Base-by-base conservation (phyloP, 768 basidiomycete genomes). In the Russula foetens region DNA sequence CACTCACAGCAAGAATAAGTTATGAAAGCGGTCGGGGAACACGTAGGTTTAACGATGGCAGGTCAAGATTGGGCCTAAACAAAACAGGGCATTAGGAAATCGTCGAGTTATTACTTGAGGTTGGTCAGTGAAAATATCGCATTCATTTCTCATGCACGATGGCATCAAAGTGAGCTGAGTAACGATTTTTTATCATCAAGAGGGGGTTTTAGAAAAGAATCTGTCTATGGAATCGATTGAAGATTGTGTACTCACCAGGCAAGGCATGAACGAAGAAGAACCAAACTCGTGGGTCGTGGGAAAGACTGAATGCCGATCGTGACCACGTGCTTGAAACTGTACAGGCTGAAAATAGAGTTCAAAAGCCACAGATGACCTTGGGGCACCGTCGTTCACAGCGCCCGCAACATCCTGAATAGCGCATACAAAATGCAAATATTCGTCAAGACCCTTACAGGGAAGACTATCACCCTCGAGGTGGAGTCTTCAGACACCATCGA, bases 401-500 rank as follows among this genome's bases (percentile, higher is more conserved):
- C 28, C 8, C 11, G 4, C 51, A 4, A 17, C 4, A 39, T 4
- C 7, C 7, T 21, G 31, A 15, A 41, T 12, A 41, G 17, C 39
- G 14, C 19, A 6, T 17, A 24, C 56, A 67, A 73, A 65, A 74
- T 74, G 73, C 73, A 74, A 75, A 88, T 88, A 74, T 88, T 88
- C 79, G 85, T 87, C 76, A 87, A 83, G 77, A 94, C 92, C 80
- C 89, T 94, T 67, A 95, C 91, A 74, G 90, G 89, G 65, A 92
- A 95, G 88, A 95, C 92, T 66, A 97, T 97, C 85, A 95, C 93
- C 81, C 89, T 96, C 63, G 94, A 97, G 86, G 92, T 95, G 75
- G 92, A 94, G 83, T 92, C 91, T 71, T 90, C 88, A 63, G 92
- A 95, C 80, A 94, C 92, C 70, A 92, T 95, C 77, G 92, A 95